phyloP scores from a whole-genome alignment of 352 stramenopile genomes.

The Pseudoperonospora humuli region DNA sequence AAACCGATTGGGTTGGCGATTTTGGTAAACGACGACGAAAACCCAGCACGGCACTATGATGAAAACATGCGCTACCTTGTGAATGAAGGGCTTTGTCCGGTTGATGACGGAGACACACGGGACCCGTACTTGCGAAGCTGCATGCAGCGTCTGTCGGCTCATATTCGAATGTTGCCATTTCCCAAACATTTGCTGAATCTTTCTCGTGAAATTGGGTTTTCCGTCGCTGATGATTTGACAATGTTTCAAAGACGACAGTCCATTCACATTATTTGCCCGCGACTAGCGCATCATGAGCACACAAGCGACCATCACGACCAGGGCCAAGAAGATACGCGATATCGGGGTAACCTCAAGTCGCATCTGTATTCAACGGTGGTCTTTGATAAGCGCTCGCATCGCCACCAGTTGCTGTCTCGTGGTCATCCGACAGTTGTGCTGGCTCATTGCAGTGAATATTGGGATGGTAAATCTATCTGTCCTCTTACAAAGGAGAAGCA shows the following conservation, averaged over 20 bases:
- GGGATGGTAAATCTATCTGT: slow-evolving; percentile 84
- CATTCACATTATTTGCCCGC: slow-evolving; percentile 78
- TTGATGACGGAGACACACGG: slow-evolving; percentile 15
- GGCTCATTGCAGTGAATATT: slow-evolving; percentile 78
- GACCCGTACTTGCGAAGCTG: slow-evolving; percentile 55
- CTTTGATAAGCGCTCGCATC: slow-evolving; percentile 72
- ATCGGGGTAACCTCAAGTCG: slow-evolving; percentile 77
- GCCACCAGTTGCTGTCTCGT: slow-evolving; percentile 68
- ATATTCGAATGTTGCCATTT: slow-evolving; percentile 81
- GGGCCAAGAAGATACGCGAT: slow-evolving; percentile 75
- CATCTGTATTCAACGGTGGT: slow-evolving; percentile 82
- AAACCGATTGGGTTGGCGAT: slow-evolving; percentile 78
- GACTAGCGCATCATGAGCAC: slow-evolving; percentile 74
- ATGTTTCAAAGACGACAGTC: slow-evolving; percentile 61
- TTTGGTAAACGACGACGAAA: slow-evolving; percentile 71
- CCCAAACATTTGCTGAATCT: slow-evolving; percentile 75
- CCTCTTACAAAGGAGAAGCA: slow-evolving; percentile 74
- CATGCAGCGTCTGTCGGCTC: slow-evolving; percentile 68
- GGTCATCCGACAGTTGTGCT: slow-evolving; percentile 69
- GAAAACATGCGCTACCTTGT: slow-evolving; percentile 67
- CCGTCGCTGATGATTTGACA: slow-evolving; percentile 46
- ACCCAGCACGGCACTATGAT: slow-evolving; percentile 56
- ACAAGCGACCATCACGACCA: slow-evolving; percentile 82
- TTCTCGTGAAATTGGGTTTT: slow-evolving; percentile 78
- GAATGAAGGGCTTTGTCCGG: slow-evolving; percentile 33